Percentiles rank a stretch among this genome's conserved stretches.
phyloP scores from a whole-genome alignment of 1,284 basidiomycete genomes.

The Trichosporon ovoides region DNA sequence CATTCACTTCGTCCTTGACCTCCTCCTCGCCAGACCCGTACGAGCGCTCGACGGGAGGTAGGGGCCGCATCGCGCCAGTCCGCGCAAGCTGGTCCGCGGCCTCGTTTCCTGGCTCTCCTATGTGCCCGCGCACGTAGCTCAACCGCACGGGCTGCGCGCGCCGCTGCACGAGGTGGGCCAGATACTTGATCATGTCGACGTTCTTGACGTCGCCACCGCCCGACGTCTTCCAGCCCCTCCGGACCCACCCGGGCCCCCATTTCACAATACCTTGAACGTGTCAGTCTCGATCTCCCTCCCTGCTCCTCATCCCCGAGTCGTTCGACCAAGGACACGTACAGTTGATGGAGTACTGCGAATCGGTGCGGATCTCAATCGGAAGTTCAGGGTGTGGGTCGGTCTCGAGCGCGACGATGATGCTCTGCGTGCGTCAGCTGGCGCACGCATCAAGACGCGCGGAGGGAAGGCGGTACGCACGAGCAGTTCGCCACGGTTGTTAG shows the following conservation, averaged over 20 bases:
- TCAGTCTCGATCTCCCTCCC: background rate
- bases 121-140: constrained; percentile 44
- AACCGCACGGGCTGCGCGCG: constrained; percentile 35
- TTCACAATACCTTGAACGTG: constrained; percentile 38
- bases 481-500: constrained; percentile 50
- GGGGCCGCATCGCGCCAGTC: constrained; percentile 30
- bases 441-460: background rate
- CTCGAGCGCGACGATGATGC: constrained; percentile 48
- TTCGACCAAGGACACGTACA: constrained; percentile 25
- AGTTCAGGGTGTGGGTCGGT: constrained; percentile 41
- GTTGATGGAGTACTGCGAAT: constrained; percentile 48
- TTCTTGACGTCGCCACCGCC: constrained; percentile 37
- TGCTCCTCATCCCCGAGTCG: background rate
- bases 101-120: constrained; percentile 45
- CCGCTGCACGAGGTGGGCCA: constrained; percentile 40
- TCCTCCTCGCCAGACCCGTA: constrained; percentile 50
- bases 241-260: constrained; percentile 46
- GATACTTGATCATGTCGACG: constrained; percentile 46
- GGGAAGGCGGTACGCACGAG: constrained; percentile 29
- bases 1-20: constrained; percentile 23
- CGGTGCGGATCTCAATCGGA: constrained; percentile 49
- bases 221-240: constrained; percentile 33
- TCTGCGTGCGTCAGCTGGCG: constrained; percentile 22
- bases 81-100: constrained; percentile 45
- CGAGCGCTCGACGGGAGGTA: constrained; percentile 23